Percentiles rank a stretch among this genome's conserved stretches.
These are phyloP conservation scores for Haplosporangium sp. DNA, from an alignment of 371 early-diverging fungal species.

Conservation along the genomic window DNA sequence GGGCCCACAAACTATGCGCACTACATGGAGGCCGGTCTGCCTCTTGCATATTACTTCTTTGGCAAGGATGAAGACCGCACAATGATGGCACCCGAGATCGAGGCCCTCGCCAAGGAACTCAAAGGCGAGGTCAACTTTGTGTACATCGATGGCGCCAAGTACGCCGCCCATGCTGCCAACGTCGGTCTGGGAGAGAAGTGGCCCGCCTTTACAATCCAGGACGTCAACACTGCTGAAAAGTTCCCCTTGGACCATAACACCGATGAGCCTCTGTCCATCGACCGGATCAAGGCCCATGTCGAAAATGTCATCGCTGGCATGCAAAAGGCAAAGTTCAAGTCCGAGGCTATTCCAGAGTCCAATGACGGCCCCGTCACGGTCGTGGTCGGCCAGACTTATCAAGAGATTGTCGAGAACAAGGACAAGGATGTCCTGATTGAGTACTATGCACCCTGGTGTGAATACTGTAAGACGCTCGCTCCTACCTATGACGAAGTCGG, in stretches of 20 bases:
- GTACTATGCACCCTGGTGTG: conserved; percentile 66
- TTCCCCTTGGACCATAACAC: conserved; percentile 79
- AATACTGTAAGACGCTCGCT: conserved; percentile 50
- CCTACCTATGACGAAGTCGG: conserved; percentile 56
- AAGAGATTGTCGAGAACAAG: conserved; percentile 82
- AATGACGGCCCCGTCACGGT: conserved; percentile 89
- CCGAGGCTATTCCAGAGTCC: conserved; percentile 78
- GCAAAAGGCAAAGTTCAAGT: conserved; percentile 80
- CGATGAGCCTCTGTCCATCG: conserved; percentile 57
- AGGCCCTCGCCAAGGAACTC: conserved; percentile 81
- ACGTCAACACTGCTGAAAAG: conserved; percentile 73
- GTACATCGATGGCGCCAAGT: conserved; percentile 85
- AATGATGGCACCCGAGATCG: conserved; percentile 59
- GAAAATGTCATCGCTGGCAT: conserved; percentile 71
- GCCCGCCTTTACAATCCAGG: conserved; percentile 93
- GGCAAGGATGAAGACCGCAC: conserved; percentile 70
- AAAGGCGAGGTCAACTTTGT: conserved; percentile 90
- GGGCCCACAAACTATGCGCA: conserved; percentile 82
- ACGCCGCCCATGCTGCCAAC: conserved; percentile 81
- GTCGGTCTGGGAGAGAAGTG: conserved; percentile 83
- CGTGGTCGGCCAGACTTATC: conserved; percentile 84
- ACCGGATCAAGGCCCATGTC: conserved; percentile 70
- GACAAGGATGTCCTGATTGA: conserved; percentile 92
- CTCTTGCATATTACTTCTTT: conserved; percentile 88
- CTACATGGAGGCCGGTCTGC: conserved; percentile 87